Evolutionary conservation across 2,329 filamentous ascomycete genomes (phyloP), one percentile per base, ranked within the genome.

Genomic region (Pochonia chlamydosporia): DNA sequence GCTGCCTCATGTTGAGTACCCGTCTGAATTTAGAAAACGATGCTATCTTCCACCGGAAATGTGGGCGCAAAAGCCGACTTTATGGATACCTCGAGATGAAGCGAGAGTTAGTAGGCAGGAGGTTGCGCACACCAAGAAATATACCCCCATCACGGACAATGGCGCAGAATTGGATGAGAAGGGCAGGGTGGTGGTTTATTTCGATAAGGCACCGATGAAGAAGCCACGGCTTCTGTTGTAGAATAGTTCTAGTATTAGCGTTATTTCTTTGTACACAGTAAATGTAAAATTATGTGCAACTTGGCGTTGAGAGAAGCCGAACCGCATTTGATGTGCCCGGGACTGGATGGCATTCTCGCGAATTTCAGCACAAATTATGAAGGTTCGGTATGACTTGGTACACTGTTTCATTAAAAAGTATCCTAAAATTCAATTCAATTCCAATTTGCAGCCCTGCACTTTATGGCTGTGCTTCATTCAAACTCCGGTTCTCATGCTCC

Each of bases 81-180:
- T 96, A n/a, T 96, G 90, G 90, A 87, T 96, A 46, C 89, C 90
- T 0, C 74, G 79, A 49, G 90, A 96, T 58, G 68, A 76, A 1
- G 78, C 82, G 21, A 87, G 89, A 9, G 79, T 96, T 36, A 89
- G 83, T 46, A 75, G 75, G 57, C 87, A 95, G 62, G 90, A 95
- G 65, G 74, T 93, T 45, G 73, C 73, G 11, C 86, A 93, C 57
- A 87, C 86, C 1, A 73, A 73, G 54, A 80, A 78, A 57, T 77
- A 87, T 26, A 87, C 89, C 25, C 80, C 84, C 1, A 92, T 95
- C 53, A 91, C 87, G 0, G 89, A 96, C 63, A 48, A 50, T 4
- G 66, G 66, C 2, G 61, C 64, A 2, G 53, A 51, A 1, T 42
- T 69, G 51, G 57, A 65, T 40, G 58, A 59, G 5, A 63, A 63